These are phyloP conservation scores for Monilinia fructicola DNA, from an alignment of 2,329 filamentous ascomycete genomes.

Conservation along the genomic window DNA sequence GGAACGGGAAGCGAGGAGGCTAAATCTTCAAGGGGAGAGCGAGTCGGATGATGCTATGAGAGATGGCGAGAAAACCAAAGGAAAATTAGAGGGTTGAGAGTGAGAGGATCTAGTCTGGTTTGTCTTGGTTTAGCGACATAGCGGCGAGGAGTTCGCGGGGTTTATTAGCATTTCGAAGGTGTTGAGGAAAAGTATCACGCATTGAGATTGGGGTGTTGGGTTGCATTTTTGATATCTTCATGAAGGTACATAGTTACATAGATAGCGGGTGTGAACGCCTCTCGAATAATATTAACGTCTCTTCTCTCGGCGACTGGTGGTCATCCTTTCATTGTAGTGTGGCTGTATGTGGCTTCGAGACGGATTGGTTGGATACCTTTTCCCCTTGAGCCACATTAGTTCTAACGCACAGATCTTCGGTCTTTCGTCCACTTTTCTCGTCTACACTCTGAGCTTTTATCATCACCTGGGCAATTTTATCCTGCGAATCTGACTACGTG, in stretches of 20 bases:
- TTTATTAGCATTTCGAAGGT: background rate
- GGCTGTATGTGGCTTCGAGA: too few species aligned
- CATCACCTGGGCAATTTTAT: background rate
- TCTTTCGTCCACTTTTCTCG: background rate
- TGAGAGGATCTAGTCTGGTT: background rate
- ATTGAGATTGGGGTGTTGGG: background rate
- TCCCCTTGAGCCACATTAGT: background rate
- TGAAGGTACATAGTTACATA: background rate
- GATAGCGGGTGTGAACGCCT: background rate
- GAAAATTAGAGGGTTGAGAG: background rate
- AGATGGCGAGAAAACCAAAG: background rate
- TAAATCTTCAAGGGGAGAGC: background rate
- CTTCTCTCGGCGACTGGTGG: background rate
- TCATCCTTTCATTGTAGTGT: background rate
- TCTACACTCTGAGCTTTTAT: background rate
- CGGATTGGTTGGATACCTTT: too few species aligned
- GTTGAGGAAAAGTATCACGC: background rate
- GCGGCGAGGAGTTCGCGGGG: background rate
- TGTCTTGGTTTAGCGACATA: background rate
- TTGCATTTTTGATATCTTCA: constrained; percentile 1
- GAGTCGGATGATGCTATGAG: too few species aligned
- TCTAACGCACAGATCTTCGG: background rate
- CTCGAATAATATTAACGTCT: background rate
- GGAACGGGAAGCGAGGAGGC: constrained; percentile 13
- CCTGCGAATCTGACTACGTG: background rate